Evolutionary conservation across 2,329 filamentous ascomycete species (phyloP), one percentile per base, ranked within the genome.

Genomic region (Tolypocladium nubicola): DNA sequence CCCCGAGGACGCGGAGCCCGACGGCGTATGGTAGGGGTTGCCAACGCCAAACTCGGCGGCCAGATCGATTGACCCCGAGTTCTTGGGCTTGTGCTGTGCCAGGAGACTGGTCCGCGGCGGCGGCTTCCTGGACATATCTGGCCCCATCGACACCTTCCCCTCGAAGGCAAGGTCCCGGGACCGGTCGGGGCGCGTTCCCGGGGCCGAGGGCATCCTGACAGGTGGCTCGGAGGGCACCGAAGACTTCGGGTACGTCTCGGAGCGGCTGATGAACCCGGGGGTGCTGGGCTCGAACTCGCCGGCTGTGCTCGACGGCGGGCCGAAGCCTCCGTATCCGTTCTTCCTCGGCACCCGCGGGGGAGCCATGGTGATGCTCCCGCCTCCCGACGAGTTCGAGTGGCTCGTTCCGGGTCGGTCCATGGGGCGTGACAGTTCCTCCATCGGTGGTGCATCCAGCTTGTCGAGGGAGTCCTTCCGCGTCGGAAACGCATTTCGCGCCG

Each of bases 1-100:
- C 21, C 80, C 83, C 0, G 87, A 89, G 0, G 84, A 85, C 33
- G 80, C 79, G 2, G 86, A 90, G 59, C 82, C 79, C 1, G 84
- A 83, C 0, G 82, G 74, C 4, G 80, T 78, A 63, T 89, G 85
- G 63, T 87, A 86, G 0, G 83, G 81, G 63, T 87, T 87, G 39
- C 80, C 78, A 30, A 76, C 68, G 13, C 83, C 83, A 61, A 86
- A 86, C 58, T 85, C 83, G 38, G 75, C 77, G 1, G 79, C 80
- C 9, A 85, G 72, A 63, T 86, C 81, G 47, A 85, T 75, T 2
- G 77, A 75, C 8, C 65, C 70, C 2, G 64, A 66, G 52, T 72
- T 71, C 14, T 71, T 71, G 23, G 68, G 40, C 21, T 69, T n/a
- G 69, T 65, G 23, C 72, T 77, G 40, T 61, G 70, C 75, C 35